Conservation (phyloP, 2,329 filamentous ascomycete species). For the Pestalotiopsis sp. region DNA sequence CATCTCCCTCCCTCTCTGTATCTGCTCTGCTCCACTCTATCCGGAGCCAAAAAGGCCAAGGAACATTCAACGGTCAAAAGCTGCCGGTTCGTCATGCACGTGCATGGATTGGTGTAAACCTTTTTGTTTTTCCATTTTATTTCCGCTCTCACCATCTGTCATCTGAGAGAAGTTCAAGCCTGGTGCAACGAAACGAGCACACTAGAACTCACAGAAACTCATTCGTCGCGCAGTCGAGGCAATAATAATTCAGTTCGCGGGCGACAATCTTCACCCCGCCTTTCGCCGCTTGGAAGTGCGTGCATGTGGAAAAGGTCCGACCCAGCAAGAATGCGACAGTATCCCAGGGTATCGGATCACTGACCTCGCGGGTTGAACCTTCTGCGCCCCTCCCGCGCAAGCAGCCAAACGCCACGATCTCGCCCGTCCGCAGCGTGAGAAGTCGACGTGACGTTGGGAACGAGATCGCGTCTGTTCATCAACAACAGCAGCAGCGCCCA, state of each 20-base stretch:
- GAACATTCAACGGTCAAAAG: neutral
- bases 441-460: neutral
- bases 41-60: constrained; percentile 1
- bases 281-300: neutral
- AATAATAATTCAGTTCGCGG: neutral
- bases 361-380: neutral
- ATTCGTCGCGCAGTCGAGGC: neutral
- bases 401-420: neutral
- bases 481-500: constrained; percentile 37
- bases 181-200: neutral
- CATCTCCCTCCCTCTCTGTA: neutral
- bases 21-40: constrained; percentile 9
- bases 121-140: neutral
- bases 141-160: neutral
- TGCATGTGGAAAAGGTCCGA: neutral
- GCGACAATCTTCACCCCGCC: neutral
- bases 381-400: neutral
- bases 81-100: constrained; percentile 5
- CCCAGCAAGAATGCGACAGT: constrained; percentile 4
- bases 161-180: neutral
- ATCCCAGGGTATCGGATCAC: neutral
- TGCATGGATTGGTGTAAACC: constrained; percentile 1
- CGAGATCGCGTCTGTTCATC: neutral
- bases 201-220: neutral
- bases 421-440: neutral